Evolutionary conservation across 108 stramenopile genomes (phyloP), one percentile per base, ranked within the genome.

Genomic region (Fistulifera pelliculosa): DNA sequence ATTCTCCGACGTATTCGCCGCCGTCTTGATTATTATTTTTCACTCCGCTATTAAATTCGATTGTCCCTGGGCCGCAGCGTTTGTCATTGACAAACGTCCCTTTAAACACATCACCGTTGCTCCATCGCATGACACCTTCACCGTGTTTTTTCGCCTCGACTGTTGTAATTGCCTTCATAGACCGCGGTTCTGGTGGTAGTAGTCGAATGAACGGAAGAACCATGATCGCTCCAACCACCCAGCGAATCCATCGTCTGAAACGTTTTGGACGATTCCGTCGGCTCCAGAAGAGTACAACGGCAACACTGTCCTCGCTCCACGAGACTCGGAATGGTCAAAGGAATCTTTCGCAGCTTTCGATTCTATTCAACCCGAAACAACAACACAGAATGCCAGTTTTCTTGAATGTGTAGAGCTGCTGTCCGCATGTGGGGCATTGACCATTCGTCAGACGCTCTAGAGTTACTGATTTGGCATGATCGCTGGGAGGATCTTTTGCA

Each of bases 1-100:
- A 85, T 16, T 72, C 66, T 27, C 84, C 84, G 22, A 53, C 60
- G 52, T 81, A 85, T 47, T 79, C 77, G 11, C 73, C 49, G 64
- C 77, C 77, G 28, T 85, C 77, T n/a, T 71, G 73, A 1, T 78
- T 35, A n/a, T n/a, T n/a, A n/a, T n/a, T n/a, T n/a, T n/a, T n/a
- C n/a, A n/a, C n/a, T 35, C 3, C 31, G 3, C 31, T 8, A 8
- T 35, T 35, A 8, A 35, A 35, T 35, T 35, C 31, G 3, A 35
- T 35, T 6, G 31, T 35, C 6, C 83, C 83, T 16, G 65, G 52
- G 11, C 83, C 83, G 2, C 77, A 58, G 19, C 80, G 72, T 21
- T 51, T 39, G n/a, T 77, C 83, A 60, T 76, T 65, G 35, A 56
- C 49, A 47, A 85, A 85, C 2, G 24, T 62, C 0, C 83, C 83